Base-by-base conservation (phyloP, 2,329 filamentous ascomycete genomes). In the Teratosphaeria epicoccoides region DNA sequence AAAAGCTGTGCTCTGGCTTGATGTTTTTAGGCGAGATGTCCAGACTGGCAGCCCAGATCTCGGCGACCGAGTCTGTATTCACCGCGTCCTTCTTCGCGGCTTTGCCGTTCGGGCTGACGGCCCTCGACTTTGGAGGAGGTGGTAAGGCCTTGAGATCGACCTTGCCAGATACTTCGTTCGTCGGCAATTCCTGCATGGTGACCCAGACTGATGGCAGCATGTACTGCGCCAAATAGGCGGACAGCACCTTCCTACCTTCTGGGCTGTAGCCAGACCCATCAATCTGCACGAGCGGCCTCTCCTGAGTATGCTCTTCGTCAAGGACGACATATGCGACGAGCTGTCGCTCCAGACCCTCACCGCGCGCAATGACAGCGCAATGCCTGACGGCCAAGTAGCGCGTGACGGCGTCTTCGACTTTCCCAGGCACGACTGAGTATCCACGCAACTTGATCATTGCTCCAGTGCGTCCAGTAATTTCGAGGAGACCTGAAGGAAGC, bases 171-270 rank as follows among this genome's bases (percentile, higher is more conserved):
- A 91, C 87, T 47, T 80, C 82, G 59, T 88, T 83, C 0, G 85
- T 89, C 0, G 87, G 87, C 4, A 91, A 69, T 54, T 78, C 76
- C 2, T 84, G 78, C 26, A 90, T 69, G 61, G 85, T 79, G 33
- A 90, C 82, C 87, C 87, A 91, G 2, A 89, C 68, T 0, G 84
- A 76, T 0, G 87, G 87, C 50, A 91, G 84, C 87, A 91, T 90
- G 68, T 91, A 91, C 55, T 87, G 85, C 1, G 87, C 87, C 25
- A 91, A 75, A 56, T 82, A 81, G 14, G 77, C 72, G 1, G 82
- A 76, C 2, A 91, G 74, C 14, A 77, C 76, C 51, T 81, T 79
- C 46, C 87, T 78, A 2, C 85, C 81, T 5, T 76, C 76, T 1
- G 85, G 81, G 58, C 85, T 88, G 66, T 86, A 83, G 4, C 84